Evolutionary conservation across 768 basidiomycete genomes (phyloP).

Genomic region (Epithele typhae): DNA sequence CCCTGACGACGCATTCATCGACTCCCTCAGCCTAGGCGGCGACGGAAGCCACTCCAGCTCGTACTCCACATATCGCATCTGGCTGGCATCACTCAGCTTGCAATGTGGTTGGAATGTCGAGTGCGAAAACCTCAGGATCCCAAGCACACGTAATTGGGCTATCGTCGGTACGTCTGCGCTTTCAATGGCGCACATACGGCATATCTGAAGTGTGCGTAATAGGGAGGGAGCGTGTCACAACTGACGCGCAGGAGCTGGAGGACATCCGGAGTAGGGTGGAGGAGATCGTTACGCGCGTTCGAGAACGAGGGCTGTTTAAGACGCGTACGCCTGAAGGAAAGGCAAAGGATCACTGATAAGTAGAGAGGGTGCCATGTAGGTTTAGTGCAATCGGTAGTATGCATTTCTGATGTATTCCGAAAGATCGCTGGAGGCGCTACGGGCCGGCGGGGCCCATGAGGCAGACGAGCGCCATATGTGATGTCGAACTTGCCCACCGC

Average conservation of each 20-base stretch:
- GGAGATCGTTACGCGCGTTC: constrained; percentile 51
- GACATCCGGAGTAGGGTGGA: constrained; percentile 42
- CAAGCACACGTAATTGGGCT: constrained; percentile 92
- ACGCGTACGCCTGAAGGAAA: constrained; percentile 71
- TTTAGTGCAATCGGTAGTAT: not conserved
- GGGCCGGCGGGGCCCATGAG: no score
- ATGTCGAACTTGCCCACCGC: not conserved
- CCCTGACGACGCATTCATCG: constrained; percentile 27
- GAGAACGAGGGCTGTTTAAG: constrained; percentile 66
- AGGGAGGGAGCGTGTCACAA: constrained; percentile 29
- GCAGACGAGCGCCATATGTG: no score
- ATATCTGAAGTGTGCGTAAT: not conserved
- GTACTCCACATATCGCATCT: constrained; percentile 83
- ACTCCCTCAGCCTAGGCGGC: constrained; percentile 55
- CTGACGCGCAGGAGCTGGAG: constrained; percentile 22
- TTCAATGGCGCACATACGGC: no score
- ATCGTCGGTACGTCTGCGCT: constrained; percentile 62
- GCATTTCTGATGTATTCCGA: no score
- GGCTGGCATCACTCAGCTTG: constrained; percentile 70
- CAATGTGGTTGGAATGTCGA: constrained; percentile 86
- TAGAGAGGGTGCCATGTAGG: not conserved
- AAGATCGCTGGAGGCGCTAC: no score
- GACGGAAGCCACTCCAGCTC: constrained; percentile 57
- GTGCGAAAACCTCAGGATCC: constrained; percentile 82
- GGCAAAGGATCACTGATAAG: constrained; percentile 32